Percentiles rank a stretch among this genome's conserved stretches.
Conservation (phyloP, 805 yeast species). For the Myxozyma mucilagina region DNA sequence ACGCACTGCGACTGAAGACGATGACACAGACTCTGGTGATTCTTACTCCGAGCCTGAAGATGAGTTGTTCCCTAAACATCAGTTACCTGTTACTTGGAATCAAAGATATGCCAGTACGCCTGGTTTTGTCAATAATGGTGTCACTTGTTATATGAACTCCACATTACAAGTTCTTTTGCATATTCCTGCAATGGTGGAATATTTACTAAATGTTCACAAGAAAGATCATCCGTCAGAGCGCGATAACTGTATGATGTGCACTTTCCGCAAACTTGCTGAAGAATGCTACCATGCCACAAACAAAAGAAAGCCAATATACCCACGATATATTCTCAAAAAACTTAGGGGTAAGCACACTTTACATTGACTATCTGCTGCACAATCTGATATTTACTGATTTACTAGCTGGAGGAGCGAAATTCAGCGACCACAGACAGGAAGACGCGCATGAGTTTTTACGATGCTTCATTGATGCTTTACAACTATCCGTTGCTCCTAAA, state of each 20-base stretch:
- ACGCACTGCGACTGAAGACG: slow-evolving; percentile 1
- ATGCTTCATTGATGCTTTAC: slow-evolving; percentile 32
- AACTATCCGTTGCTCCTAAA: slow-evolving; percentile 30
- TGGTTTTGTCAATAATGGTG: slow-evolving; percentile 88
- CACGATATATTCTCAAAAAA: slow-evolving; percentile 73
- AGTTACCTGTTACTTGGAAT: slow-evolving; percentile 21
- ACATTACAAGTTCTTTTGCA: slow-evolving; percentile 91
- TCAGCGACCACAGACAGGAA: slow-evolving; percentile 56
- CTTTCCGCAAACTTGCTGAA: slow-evolving; percentile 26
- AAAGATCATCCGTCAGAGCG: slow-evolving; percentile 47
- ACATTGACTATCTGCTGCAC: neutral
- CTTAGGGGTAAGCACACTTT: slow-evolving; percentile 52
- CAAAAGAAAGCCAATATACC: slow-evolving; percentile 42
- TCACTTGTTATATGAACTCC: slow-evolving; percentile 94
- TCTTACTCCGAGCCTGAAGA: slow-evolving; percentile 16
- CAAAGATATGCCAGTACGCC: slow-evolving; percentile 22
- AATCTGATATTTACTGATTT: neutral
- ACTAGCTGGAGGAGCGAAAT: slow-evolving; percentile 20
- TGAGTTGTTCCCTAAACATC: slow-evolving; percentile 15
- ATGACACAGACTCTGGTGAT: slow-evolving; percentile 10
- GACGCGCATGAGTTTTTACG: slow-evolving; percentile 92
- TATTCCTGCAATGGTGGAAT: slow-evolving; percentile 86
- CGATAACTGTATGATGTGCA: slow-evolving; percentile 31
- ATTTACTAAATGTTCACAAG: slow-evolving; percentile 62
- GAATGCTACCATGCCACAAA: slow-evolving; percentile 20